Evolutionary conservation across 2,329 filamentous ascomycete genomes (phyloP).

Genomic region (Nemania sp.): DNA sequence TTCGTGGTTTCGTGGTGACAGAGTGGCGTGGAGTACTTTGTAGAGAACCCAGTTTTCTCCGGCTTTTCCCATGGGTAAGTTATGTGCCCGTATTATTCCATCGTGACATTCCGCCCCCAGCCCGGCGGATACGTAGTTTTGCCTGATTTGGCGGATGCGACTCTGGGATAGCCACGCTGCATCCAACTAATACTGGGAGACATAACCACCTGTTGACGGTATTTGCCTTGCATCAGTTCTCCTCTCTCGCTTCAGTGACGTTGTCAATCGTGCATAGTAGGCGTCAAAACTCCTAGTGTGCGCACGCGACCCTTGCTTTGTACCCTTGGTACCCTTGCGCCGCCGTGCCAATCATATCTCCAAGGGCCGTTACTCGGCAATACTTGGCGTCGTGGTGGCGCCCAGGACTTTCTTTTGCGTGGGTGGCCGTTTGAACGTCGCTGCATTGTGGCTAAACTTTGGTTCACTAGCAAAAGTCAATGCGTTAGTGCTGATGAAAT

Average conservation of each 20-base stretch:
- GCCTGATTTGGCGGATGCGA: slow-evolving; percentile 8
- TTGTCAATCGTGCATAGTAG: slow-evolving; percentile 5
- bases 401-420: not conserved
- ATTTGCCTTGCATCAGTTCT: not conserved
- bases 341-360: slow-evolving; percentile 2
- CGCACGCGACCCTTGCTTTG: too few relatives aligned
- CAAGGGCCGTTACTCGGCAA: too few relatives aligned
- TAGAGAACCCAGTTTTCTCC: not conserved
- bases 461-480: not conserved
- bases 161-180: not conserved
- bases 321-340: not conserved
- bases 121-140: not conserved
- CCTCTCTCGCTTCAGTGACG: slow-evolving; percentile 10
- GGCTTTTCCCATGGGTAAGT: not conserved
- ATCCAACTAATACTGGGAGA: too few relatives aligned
- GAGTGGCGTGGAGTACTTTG: not conserved
- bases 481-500: not conserved
- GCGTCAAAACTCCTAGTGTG: not conserved
- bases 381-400: not conserved
- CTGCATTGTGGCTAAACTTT: not conserved
- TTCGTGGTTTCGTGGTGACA: too few relatives aligned
- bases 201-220: slow-evolving; percentile 2
- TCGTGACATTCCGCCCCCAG: slow-evolving; percentile 8
- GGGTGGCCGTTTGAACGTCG: too few relatives aligned
- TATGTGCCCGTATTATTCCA: slow-evolving; percentile 5